Evolutionary conservation across 2,329 filamentous ascomycete species (phyloP).

Genomic region (Arthroderma uncinatum): DNA sequence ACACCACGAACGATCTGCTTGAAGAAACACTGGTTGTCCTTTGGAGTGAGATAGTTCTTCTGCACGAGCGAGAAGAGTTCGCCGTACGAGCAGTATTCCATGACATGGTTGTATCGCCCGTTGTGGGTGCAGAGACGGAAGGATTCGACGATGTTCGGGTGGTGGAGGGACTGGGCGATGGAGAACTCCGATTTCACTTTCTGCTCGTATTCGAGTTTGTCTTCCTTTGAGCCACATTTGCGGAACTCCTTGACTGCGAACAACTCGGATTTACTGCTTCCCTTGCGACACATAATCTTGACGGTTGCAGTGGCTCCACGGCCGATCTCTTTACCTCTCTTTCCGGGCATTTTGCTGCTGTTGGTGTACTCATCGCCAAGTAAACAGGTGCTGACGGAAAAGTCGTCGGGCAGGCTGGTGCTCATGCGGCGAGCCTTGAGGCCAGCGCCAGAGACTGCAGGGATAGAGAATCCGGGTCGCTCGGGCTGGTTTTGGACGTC

Average conservation of each 20-base stretch:
- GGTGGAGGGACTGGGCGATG: constrained; percentile 72
- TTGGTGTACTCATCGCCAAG: constrained; percentile 60
- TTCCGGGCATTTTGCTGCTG: constrained; percentile 57
- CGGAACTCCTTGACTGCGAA: constrained; percentile 86
- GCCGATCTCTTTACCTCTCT: constrained; percentile 63
- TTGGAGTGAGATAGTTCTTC: constrained; percentile 54
- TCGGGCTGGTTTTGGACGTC: constrained; percentile 17
- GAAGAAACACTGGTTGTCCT: constrained; percentile 73
- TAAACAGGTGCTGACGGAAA: constrained; percentile 58
- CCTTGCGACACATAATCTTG: constrained; percentile 64
- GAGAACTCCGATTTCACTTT: constrained; percentile 88
- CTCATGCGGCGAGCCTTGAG: constrained; percentile 71
- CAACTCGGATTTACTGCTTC: constrained; percentile 48
- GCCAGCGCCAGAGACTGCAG: constrained; percentile 59
- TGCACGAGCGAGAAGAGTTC: constrained; percentile 68
- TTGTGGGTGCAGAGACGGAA: constrained; percentile 63
- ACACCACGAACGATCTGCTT: constrained; percentile 79
- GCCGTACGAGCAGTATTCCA: constrained; percentile 80
- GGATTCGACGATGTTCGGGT: constrained; percentile 79
- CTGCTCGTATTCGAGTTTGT: constrained; percentile 63
- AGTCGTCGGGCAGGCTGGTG: constrained; percentile 60
- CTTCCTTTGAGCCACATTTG: constrained; percentile 57
- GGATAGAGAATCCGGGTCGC: constrained; percentile 34
- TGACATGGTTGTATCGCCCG: constrained; percentile 76
- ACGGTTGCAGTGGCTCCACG: constrained; percentile 77